Percentiles rank a stretch among this genome's conserved stretches.
Evolutionary conservation across 495 filamentous ascomycete genomes (phyloP).

Genomic region (Thozetella sp.): DNA sequence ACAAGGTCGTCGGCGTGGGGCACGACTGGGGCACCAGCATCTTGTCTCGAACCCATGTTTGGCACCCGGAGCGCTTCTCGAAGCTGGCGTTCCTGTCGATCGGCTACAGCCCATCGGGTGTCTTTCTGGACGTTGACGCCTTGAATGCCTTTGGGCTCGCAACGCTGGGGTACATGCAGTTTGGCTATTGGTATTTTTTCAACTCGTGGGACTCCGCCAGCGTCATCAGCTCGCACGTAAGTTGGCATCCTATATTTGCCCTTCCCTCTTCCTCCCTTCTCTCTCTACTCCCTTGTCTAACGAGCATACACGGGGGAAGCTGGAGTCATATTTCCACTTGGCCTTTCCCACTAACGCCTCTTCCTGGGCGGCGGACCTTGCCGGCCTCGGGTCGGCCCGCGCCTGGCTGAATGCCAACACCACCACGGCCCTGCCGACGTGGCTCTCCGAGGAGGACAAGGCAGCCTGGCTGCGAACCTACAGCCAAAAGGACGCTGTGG

Average conservation of each 20-base stretch:
- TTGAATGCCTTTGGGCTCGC: slow-evolving; percentile 10
- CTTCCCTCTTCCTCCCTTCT: neutral
- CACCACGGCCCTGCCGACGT: neutral
- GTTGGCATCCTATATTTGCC: no score
- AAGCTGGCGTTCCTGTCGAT: slow-evolving; percentile 17
- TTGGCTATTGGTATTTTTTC: slow-evolving; percentile 19
- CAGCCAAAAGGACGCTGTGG: neutral
- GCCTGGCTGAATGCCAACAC: neutral
- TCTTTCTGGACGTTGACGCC: slow-evolving; percentile 10
- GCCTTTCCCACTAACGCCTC: neutral
- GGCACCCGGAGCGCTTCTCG: slow-evolving; percentile 9
- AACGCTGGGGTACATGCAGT: slow-evolving; percentile 13
- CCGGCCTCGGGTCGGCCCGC: neutral
- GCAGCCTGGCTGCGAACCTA: neutral
- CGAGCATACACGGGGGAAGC: neutral
- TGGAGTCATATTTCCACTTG: neutral
- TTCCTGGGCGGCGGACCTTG: neutral
- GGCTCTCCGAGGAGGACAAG: neutral
- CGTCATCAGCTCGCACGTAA: slow-evolving; percentile 14
- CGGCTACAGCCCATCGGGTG: slow-evolving; percentile 11
- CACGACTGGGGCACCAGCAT: slow-evolving; percentile 33
- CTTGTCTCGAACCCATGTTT: slow-evolving; percentile 7
- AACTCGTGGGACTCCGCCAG: slow-evolving; percentile 15
- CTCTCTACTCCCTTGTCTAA: neutral
- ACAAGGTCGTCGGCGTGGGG: slow-evolving; percentile 24